Evolutionary conservation across 164 flowering plant genomes (phyloP), one percentile per base, ranked within the genome.

Genomic region (Liquidambar formosana): DNA sequence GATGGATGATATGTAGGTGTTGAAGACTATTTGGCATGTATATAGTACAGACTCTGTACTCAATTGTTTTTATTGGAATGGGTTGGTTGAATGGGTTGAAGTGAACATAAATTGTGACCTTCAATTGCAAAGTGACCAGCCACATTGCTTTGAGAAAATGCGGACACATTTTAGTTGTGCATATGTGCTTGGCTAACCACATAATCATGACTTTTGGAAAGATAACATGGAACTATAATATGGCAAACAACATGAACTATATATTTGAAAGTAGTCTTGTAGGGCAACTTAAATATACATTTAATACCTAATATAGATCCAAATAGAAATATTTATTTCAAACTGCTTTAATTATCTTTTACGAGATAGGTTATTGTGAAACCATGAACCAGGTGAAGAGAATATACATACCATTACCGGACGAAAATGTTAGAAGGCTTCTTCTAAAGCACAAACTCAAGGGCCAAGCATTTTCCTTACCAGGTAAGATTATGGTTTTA

Each of bases 321-420:
- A 33, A 33, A 33, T 33, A 33, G 6, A 33, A 33, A 33, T 2
- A 2, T 33, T 33, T 6, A 33, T 33, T 33, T 33, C 41, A 33
- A 33, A 33, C 41, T 2, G 41, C 41, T 33, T 33, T 33, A 33
- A 6, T 33, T 33, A 33, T 33, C 41, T 6, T 33, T 33, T 33
- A 11, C 23, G 61, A 57, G 38, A 57, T 41, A 11, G 9, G 21
- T 45, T 41, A 41, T 0, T 68, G 22, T 70, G 69, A 48, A 53
- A 69, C 43, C 26, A 66, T 73, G 72, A 48, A 69, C 71, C 84
- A 95, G 99, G 99, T 93, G 70, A 95, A 95, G 83, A 83, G 95
- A 80, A 91, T 96, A 67, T 96, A 92, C 77, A 73, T 96, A 61
- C 98, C 99, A 56, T 75, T 96, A 53, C 99, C 99, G 14, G 98